Percentiles rank a stretch among this genome's conserved stretches.
These are phyloP conservation scores for Nakazawaea sp. DNA, from an alignment of 805 yeast species.

Conservation along the genomic window DNA sequence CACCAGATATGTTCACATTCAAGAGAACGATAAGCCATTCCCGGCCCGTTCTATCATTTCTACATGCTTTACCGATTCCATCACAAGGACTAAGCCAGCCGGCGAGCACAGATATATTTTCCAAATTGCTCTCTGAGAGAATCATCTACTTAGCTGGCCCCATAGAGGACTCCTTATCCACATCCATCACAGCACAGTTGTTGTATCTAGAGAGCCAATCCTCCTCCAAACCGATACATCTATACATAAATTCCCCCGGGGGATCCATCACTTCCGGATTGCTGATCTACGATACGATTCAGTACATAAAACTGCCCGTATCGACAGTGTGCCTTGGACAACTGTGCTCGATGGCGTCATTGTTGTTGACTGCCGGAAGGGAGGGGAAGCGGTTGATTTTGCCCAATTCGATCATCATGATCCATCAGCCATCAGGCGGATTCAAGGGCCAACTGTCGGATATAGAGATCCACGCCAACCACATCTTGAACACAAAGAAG, in stretches of 20 bases:
- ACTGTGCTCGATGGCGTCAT: constrained; percentile 27
- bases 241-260: constrained; percentile 26
- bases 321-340: constrained; percentile 28
- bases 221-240: constrained; percentile 16
- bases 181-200: constrained; percentile 15
- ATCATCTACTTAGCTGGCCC: constrained; percentile 14
- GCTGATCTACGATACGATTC: constrained; percentile 28
- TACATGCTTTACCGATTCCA: constrained; percentile 6
- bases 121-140: constrained; percentile 11
- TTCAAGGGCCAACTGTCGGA: constrained; percentile 24
- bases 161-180: constrained; percentile 13
- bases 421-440: constrained; percentile 27
- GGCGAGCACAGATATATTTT: constrained; percentile 11
- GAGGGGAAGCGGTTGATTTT: constrained; percentile 21
- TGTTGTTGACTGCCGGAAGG: constrained; percentile 22
- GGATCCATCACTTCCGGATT: constrained; percentile 27
- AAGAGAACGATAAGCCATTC: too few relatives aligned
- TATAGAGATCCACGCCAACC: constrained; percentile 27
- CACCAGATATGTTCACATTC: too few relatives aligned
- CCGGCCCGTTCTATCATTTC: too few relatives aligned
- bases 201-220: constrained; percentile 19
- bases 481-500: constrained; percentile 22
- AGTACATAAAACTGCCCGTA: constrained; percentile 23
- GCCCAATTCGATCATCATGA: constrained; percentile 26
- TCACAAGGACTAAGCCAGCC: background rate